Base-by-base conservation (phyloP, 106 monocot species). In the Allium cepa region DNA sequence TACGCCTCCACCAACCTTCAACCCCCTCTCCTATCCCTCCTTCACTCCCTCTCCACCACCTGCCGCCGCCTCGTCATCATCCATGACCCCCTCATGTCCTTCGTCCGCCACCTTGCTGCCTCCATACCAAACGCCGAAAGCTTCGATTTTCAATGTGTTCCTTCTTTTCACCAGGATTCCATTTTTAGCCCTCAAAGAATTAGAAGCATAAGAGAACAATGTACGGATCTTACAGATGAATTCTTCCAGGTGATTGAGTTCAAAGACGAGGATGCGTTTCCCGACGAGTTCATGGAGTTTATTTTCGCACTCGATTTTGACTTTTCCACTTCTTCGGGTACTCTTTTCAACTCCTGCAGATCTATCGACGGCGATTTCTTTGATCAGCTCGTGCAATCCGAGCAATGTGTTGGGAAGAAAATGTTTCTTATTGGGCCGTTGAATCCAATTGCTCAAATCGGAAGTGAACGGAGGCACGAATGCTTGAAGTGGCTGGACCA, bases 61-160 rank as follows among this genome's bases (percentile, higher is more conserved):
- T 50, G 61, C 51, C 79, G 79, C 14, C 81, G 84, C 11, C 74
- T 94, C 12, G 82, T 84, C 46, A 73, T 94, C 58, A 69, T 90
- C 47, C 79, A 86, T 57, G 93, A 94, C 77, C 68, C 70, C 16
- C 59, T 90, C 59, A 70, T 78, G 73, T 67, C 89, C 22, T 80
- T 87, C 73, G 89, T 71, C 27, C 77, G 70, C 49, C 9, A 17
- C 11, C 82, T 84, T 7, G 81, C 84, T 7, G 62, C 75, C 14
- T 45, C 56, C 1, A 28, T 86, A 9, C 68, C 77, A 59, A 84
- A 86, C 71, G 64, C 53, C 26, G 89, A 94, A 76, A 28, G 68
- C 15, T 90, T 73, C 76, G 52, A 45, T 5, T 87, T 90, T 52
- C 86, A 68, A 9, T 82, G 87, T 60, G 60, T 90, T 47, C 78